Evolutionary conservation across 306 rosid species (phyloP).

Genomic region (Argentina anserina): DNA sequence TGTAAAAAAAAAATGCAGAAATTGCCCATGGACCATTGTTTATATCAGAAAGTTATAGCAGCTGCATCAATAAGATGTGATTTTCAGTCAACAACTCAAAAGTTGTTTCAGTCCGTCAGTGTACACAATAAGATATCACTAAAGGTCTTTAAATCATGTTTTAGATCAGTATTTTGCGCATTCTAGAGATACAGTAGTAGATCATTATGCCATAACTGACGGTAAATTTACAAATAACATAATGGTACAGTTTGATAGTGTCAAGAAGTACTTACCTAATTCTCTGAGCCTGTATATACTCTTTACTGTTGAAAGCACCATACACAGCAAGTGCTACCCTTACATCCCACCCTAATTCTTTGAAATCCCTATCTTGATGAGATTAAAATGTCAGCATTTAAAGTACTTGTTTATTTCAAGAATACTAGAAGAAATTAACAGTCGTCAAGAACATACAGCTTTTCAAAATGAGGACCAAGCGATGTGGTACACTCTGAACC

Average conservation of each 20-base stretch:
- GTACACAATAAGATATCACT: no score
- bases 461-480: conserved; percentile 46
- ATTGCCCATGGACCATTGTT: background rate
- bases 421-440: conserved; percentile 5
- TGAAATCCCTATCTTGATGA: conserved; percentile 46
- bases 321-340: conserved; percentile 78
- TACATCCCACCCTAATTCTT: conserved; percentile 88
- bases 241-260: background rate
- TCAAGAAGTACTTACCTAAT: conserved; percentile 49
- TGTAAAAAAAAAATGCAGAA: background rate
- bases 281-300: conserved; percentile 83
- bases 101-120: background rate
- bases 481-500: conserved; percentile 75
- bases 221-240: background rate
- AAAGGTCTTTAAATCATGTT: background rate
- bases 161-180: background rate
- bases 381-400: conserved; percentile 32
- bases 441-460: conserved; percentile 42
- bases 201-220: background rate
- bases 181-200: background rate
- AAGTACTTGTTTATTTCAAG: conserved; percentile 18
- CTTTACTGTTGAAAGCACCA: conserved; percentile 71
- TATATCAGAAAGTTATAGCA: background rate
- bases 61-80: background rate
- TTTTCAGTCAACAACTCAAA: background rate